phyloP scores from a whole-genome alignment of 1,284 basidiomycete genomes.

The Tetrapyrgos nigripes region DNA sequence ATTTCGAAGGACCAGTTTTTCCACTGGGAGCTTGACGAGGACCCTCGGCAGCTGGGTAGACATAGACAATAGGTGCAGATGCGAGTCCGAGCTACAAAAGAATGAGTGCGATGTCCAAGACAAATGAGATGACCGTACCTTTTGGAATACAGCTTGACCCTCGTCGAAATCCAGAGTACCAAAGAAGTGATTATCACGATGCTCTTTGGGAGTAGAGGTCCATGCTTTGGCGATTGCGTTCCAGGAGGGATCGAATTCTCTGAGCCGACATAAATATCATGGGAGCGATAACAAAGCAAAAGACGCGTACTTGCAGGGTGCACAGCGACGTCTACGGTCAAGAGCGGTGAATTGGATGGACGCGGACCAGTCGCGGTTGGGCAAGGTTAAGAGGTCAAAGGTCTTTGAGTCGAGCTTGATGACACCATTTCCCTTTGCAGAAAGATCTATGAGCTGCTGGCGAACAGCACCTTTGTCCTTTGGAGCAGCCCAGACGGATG shows the following conservation, averaged over 20 bases:
- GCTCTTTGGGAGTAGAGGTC: slow-evolving; percentile 62
- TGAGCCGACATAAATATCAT: slow-evolving; percentile 36
- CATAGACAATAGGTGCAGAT: slow-evolving; percentile 86
- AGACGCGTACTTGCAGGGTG: slow-evolving; percentile 73
- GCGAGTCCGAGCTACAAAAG: slow-evolving; percentile 60
- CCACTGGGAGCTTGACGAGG: slow-evolving; percentile 61
- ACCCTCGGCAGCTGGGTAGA: slow-evolving; percentile 78
- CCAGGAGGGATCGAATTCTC: slow-evolving; percentile 87
- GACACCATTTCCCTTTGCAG: slow-evolving; percentile 75
- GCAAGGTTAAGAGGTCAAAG: slow-evolving; percentile 78
- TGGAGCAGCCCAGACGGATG: slow-evolving; percentile 47
- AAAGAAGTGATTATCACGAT: slow-evolving; percentile 87
- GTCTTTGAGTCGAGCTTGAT: slow-evolving; percentile 78
- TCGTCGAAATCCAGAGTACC: slow-evolving; percentile 89
- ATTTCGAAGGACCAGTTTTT: slow-evolving; percentile 65
- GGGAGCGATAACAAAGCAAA: neutral
- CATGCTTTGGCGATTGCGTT: slow-evolving; percentile 82
- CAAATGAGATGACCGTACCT: slow-evolving; percentile 49
- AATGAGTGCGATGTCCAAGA: neutral
- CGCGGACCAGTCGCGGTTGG: slow-evolving; percentile 84
- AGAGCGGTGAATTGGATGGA: slow-evolving; percentile 88
- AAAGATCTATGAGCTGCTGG: slow-evolving; percentile 67
- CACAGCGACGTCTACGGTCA: slow-evolving; percentile 76
- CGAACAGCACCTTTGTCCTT: slow-evolving; percentile 46
- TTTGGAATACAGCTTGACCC: slow-evolving; percentile 78